phyloP scores from a whole-genome alignment of 2,329 filamentous ascomycete genomes.

The Alternaria incomplexa region DNA sequence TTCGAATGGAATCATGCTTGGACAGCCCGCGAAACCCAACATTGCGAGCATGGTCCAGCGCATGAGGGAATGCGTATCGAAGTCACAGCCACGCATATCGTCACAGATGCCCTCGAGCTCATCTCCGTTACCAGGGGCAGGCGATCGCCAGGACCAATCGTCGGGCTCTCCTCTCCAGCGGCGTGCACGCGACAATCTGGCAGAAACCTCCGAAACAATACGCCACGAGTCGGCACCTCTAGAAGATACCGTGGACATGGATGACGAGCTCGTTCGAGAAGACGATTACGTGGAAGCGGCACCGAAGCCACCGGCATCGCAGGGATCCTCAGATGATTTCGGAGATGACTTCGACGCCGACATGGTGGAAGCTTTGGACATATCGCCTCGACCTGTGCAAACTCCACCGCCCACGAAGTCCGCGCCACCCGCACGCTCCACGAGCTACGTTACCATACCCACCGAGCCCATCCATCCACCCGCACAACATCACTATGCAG shows the following conservation, averaged over 20 bases:
- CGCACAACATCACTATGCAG: neutral
- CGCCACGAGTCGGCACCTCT: conserved; percentile 7
- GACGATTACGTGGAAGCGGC: conserved; percentile 1
- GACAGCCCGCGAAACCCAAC: conserved; percentile 33
- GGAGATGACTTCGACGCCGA: conserved; percentile 46
- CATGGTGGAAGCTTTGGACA: conserved; percentile 42
- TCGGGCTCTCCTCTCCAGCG: conserved; percentile 41
- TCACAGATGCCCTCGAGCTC: conserved; percentile 54
- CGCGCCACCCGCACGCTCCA: conserved; percentile 4
- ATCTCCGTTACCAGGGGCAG: conserved; percentile 51
- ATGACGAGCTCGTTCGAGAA: conserved; percentile 8
- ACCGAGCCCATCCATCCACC: conserved; percentile 10
- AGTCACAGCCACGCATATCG: conserved; percentile 23
- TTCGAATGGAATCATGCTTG: conserved; percentile 39
- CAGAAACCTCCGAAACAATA: conserved; percentile 12
- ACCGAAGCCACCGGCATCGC: conserved; percentile 8
- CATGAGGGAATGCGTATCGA: conserved; percentile 54
- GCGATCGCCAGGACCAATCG: conserved; percentile 21
- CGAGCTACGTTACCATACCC: conserved; percentile 11
- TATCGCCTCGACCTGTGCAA: conserved; percentile 13
- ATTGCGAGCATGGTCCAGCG: conserved; percentile 49
- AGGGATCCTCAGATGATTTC: conserved; percentile 44
- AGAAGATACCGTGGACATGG: conserved; percentile 2
- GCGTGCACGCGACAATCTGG: conserved; percentile 24
- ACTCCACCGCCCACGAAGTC: neutral